Conservation (phyloP, 176 grass and related monocot genomes). For the Canna indica region DNA sequence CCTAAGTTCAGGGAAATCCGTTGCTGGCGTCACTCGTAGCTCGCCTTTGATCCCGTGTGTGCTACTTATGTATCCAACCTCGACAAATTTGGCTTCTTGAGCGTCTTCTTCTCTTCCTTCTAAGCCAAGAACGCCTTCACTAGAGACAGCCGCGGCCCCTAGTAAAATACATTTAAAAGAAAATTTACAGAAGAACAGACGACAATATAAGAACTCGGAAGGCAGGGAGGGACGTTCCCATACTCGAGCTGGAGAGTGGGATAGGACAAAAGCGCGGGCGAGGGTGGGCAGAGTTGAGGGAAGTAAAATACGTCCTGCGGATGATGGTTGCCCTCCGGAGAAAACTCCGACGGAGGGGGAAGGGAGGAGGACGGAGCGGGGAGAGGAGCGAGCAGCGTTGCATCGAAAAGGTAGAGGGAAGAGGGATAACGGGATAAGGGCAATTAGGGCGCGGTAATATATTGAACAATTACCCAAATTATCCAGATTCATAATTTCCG, state of each 20-base stretch:
- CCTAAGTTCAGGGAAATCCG: conserved; percentile 80
- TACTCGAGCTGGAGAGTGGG: neutral
- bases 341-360: neutral
- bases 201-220: neutral
- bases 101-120: conserved; percentile 8
- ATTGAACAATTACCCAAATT: too few relatives aligned
- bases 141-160: conserved; percentile 13
- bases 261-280: conserved; percentile 20
- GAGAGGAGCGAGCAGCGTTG: conserved; percentile 27
- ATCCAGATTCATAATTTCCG: too few relatives aligned
- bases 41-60: conserved; percentile 75
- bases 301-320: neutral
- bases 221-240: neutral
- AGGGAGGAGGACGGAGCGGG: neutral
- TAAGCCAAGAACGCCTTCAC: conserved; percentile 11
- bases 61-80: conserved; percentile 59
- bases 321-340: neutral
- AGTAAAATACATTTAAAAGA: neutral
- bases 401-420: neutral
- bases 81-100: conserved; percentile 30
- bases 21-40: conserved; percentile 59
- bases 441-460: neutral
- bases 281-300: neutral
- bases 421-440: neutral
- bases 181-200: neutral